Evolutionary conservation across 148 eudicot species (phyloP), one percentile per base, ranked within the genome.

Genomic region (Gaultheria prostrata): DNA sequence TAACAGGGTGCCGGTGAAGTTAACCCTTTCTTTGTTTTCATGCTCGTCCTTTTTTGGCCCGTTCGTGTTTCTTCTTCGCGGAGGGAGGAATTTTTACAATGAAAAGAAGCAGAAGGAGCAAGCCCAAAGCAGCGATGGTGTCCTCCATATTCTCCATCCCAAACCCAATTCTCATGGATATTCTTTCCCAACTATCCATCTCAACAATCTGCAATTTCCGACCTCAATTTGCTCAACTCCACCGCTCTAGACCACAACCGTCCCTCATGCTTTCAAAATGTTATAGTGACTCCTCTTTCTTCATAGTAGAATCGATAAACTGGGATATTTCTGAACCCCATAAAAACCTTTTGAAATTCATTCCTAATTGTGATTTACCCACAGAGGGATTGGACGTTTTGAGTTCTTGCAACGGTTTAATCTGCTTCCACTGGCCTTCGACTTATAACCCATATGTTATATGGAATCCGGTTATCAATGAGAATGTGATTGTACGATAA

Each of bases 351-450:
- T 20, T 21, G 28, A 45, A 45, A 10, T 74, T 74, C 51, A 21
- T 3, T 13, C 14, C 26, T 10, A 74, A 10, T 6, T 71, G 6
- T 71, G 51, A 9, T 24, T 15, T 21, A 15, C 51, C 78, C 78
- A 20, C 11, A n/a, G n/a, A n/a, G n/a, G n/a, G n/a, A n/a, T n/a
- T 39, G 26, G 77, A 74, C 51, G 53, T 74, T 45, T 74, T 74
- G 6, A 88, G 87, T 69, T 84, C 87, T 3, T 90, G 92, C 85
- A 83, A 90, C 35, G 92, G 92, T 13, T 86, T 90, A 63, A 73
- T 90, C 56, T 88, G 92, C 46, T 15, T 90, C 0, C 73, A 88
- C 48, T 83, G 78, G 2, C 56, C 75, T 21, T 35, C 45, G 5
- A 82, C 86, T 20, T 85, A 83, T 3, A 85, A 88, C 39, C 90